A percentile compares a stretch with the other conserved stretches of the same genome.
phyloP scores from a whole-genome alignment of 2,329 filamentous ascomycete species.

The Fusarium zealandicum region DNA sequence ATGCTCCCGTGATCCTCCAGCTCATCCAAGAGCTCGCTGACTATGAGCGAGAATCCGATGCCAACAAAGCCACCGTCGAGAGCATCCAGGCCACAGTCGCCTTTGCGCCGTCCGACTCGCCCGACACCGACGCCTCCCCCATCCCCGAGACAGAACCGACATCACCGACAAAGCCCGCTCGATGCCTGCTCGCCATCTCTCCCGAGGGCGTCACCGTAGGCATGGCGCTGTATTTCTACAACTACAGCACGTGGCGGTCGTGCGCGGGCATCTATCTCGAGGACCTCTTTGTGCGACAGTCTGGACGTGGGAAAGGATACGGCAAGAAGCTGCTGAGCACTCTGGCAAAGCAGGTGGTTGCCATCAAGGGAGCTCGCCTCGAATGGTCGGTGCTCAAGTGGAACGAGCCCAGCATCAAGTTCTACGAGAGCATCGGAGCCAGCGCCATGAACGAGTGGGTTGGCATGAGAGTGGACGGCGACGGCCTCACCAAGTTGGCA shows the following conservation, averaged over 20 bases:
- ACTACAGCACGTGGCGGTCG: conserved; percentile 93
- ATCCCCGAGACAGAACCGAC: conserved; percentile 61
- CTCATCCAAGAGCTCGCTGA: conserved; percentile 86
- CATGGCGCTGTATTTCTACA: conserved; percentile 93
- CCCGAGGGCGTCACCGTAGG: conserved; percentile 63
- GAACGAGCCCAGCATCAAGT: conserved; percentile 89
- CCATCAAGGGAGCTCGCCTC: conserved; percentile 75
- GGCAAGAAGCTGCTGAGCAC: conserved; percentile 77
- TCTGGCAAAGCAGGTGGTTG: conserved; percentile 79
- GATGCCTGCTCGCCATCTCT: conserved; percentile 73
- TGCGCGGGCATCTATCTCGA: conserved; percentile 90
- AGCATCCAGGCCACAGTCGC: conserved; percentile 78
- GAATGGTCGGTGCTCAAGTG: conserved; percentile 94
- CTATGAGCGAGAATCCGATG: conserved; percentile 80
- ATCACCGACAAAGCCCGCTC: conserved; percentile 68
- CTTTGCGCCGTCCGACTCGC: conserved; percentile 67
- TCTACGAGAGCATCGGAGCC: conserved; percentile 79
- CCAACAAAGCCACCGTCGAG: conserved; percentile 80
- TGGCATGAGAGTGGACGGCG: conserved; percentile 75
- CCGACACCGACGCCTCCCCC: conserved; percentile 47
- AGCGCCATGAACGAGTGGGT: conserved; percentile 74
- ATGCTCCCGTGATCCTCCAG: conserved; percentile 80
- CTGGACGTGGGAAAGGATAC: conserved; percentile 77
- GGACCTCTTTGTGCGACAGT: conserved; percentile 82
- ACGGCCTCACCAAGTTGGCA: conserved; percentile 68